Base-by-base conservation (phyloP, 176 grass and related monocot genomes). In the Chrysopogon serrulatus region DNA sequence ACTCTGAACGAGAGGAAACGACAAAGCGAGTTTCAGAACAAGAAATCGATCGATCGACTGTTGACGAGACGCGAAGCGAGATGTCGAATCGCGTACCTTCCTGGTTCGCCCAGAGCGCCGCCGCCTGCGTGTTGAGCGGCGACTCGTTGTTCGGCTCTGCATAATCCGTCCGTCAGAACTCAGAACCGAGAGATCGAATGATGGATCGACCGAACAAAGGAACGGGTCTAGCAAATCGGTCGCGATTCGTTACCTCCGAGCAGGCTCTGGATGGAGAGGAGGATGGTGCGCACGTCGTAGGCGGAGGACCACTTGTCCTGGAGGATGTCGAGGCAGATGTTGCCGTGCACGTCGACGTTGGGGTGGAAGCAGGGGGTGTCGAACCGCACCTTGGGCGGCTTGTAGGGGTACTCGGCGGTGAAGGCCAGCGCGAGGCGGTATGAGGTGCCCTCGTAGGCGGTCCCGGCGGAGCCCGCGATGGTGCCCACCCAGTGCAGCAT, bases 261-360 rank as follows among this genome's bases (percentile, higher is more conserved):
- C 30, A 98, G 91, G 77, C 93, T 95, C 85, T 98, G 93, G 76
- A 98, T 94, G 82, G 96, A 98, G 33, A 95, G 89, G 62, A 98
- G 93, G 81, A 95, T 92, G 81, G 96, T 98, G 79, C 96, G 94
- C 27, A 98, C 96, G 88, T 98, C 96, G 89, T 98, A 98, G 18
- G 96, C 93, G 49, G 93, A 95, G 53, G 96, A 92, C 93, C 96
- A 98, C 76, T 98, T 98, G 83, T 98, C 96, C 93, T 95, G 88
- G 33, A 87, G 96, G 79, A 98, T 98, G 78, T 95, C 96, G 74
- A 98, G 91, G 87, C 93, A 98, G 82, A 98, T 98, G 83, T 93
- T 93, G 86, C 96, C 96, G 68, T 88, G 88, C 65, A 82, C 74
- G 87, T 98, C 96, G 23, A 98, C 96, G 83, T 98, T 98, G n/a